Evolutionary conservation across 2,329 filamentous ascomycete genomes (phyloP).

Genomic region (Amesomyces nigricolor): DNA sequence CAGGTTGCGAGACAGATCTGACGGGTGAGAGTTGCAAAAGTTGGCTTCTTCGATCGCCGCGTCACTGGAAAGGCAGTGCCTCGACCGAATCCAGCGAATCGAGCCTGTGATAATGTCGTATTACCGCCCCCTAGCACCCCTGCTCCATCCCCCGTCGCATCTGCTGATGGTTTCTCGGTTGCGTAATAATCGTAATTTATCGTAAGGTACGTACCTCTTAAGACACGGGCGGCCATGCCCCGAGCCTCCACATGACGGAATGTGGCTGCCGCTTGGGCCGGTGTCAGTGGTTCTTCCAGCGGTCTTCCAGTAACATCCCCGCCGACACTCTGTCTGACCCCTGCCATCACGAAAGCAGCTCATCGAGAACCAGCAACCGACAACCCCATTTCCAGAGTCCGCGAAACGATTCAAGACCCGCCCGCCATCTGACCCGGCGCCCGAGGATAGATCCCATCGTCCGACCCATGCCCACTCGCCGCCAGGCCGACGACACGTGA

Average conservation of each 20-base stretch:
- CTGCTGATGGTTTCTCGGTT: background rate
- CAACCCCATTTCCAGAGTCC: background rate
- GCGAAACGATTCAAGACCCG: background rate
- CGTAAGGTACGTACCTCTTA: background rate
- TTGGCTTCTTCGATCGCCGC: constrained; percentile 7
- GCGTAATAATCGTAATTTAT: background rate
- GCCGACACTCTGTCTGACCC: background rate
- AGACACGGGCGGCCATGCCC: background rate
- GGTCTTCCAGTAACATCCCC: background rate
- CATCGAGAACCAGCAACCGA: no score
- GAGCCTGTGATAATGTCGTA: background rate
- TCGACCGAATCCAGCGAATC: no score
- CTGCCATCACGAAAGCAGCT: no score
- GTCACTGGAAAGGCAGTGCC: background rate
- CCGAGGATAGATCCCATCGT: background rate
- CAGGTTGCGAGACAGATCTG: background rate
- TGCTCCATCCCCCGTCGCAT: background rate
- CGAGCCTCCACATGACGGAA: background rate
- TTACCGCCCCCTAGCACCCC: background rate
- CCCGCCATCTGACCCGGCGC: background rate
- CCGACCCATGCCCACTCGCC: constrained; percentile 14
- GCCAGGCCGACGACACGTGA: constrained; percentile 19
- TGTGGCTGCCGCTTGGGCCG: constrained; percentile 2
- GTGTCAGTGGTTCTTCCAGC: background rate
- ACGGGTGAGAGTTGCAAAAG: constrained; percentile 3